These are phyloP conservation scores for Fusarium armeniacum DNA, from an alignment of 2,329 filamentous ascomycete species.

Conservation along the genomic window DNA sequence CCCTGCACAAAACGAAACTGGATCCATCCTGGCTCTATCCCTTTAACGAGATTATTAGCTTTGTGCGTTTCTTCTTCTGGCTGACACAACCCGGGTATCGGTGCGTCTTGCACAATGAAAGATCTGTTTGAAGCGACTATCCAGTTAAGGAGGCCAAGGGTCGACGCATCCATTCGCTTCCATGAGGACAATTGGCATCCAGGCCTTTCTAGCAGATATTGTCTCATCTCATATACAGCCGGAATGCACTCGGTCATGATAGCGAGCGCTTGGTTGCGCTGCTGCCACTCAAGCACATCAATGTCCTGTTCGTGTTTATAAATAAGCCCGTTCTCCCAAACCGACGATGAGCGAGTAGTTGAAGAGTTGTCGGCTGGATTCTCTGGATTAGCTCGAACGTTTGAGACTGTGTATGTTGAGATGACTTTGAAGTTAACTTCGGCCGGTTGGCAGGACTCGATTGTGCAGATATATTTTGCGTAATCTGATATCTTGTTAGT, in stretches of 20 bases:
- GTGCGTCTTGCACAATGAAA: slow-evolving; percentile 82
- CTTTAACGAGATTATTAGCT: slow-evolving; percentile 63
- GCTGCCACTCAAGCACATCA: slow-evolving; percentile 30
- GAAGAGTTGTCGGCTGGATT: neutral
- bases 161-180: slow-evolving; percentile 73
- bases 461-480: slow-evolving; percentile 39
- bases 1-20: slow-evolving; percentile 93
- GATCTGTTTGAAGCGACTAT: slow-evolving; percentile 91
- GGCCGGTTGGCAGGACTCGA: slow-evolving; percentile 21
- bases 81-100: slow-evolving; percentile 42
- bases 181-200: slow-evolving; percentile 59
- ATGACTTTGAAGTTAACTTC: slow-evolving; percentile 35
- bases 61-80: slow-evolving; percentile 38
- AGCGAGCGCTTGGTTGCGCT: slow-evolving; percentile 51
- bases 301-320: slow-evolving; percentile 48
- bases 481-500: slow-evolving; percentile 29
- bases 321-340: slow-evolving; percentile 39
- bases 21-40: slow-evolving; percentile 73
- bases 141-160: slow-evolving; percentile 82
- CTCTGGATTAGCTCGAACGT: neutral
- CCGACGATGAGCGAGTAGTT: slow-evolving; percentile 14
- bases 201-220: slow-evolving; percentile 59
- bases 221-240: slow-evolving; percentile 69
- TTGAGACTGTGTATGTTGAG: slow-evolving; percentile 15
- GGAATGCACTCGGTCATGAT: slow-evolving; percentile 72